Evolutionary conservation across 1,139 yeast genomes (phyloP), one percentile per base, ranked within the genome.

Genomic region (Suhomyces yuchorum): DNA sequence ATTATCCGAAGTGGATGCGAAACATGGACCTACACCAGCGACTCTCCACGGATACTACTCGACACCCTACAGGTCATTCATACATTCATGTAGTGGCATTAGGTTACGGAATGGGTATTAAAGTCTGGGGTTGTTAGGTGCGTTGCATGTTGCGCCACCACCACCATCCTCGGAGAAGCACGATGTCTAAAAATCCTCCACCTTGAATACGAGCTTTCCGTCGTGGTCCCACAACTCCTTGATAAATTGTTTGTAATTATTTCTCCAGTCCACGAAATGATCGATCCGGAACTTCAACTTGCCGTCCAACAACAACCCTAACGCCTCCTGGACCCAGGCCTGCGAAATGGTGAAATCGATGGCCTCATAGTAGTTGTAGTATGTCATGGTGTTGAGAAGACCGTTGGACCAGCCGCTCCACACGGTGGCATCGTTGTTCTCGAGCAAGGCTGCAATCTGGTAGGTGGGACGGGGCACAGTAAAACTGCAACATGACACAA

Each of bases 341-440:
- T 57, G 50, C 20, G 61, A 63, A 8, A 66, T 57, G 14, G 49
- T 53, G 44, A 75, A 59, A 15, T 62, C 65, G 3, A 66, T 51
- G 42, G 67, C 73, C 42, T 73, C 77, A 52, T 62, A 64, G 59
- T 71, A 75, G 49, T 70, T 70, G 56, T 73, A 75, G 36, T 59
- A 55, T 8, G 71, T 58, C 50, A 60, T 49, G 19, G 51, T 54
- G 36, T 55, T 55, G 51, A 69, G 58, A 34, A 63, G 54, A 43
- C 71, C 72, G 23, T 71, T 70, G 4, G 69, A 54, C 78, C 77
- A 73, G 43, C 54, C 56, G 6, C 64, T 57, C 77, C 78, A 75
- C 2, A 73, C 70, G 44, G 62, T 69, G 4, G 52, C 56, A 15
- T 59, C 56, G 6, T 49, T 32, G 39, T 60, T 60, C 37, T 63